Percentiles rank a stretch among this genome's conserved stretches.
Evolutionary conservation across 331 rosid species (phyloP).

Genomic region (Stylosanthes scabra): DNA sequence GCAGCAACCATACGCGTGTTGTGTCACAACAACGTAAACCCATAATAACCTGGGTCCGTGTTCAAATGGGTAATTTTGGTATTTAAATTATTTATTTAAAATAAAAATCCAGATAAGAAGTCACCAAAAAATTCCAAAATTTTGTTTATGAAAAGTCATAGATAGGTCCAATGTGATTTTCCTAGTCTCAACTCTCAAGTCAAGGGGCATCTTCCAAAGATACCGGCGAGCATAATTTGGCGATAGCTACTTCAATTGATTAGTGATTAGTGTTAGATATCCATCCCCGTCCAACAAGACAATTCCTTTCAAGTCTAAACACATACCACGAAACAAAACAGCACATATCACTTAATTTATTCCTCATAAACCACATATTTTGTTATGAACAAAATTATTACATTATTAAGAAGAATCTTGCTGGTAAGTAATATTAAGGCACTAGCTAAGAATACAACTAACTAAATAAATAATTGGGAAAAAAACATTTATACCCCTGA

Average conservation of each 20-base stretch:
- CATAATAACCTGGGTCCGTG: too few species aligned
- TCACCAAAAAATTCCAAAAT: too few species aligned
- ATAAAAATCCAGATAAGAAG: too few species aligned
- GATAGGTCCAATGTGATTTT: not conserved
- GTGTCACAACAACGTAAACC: too few species aligned
- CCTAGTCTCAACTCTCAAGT: not conserved
- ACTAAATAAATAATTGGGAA: too few species aligned
- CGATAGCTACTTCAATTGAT: not conserved
- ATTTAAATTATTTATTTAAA: too few species aligned
- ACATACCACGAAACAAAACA: not conserved
- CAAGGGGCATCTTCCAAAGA: constrained; percentile 28
- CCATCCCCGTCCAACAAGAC: constrained; percentile 9
- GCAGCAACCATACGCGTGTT: too few species aligned
- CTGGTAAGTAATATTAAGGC: too few species aligned
- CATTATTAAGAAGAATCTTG: not conserved
- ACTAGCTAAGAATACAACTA: too few species aligned
- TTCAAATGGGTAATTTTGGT: too few species aligned
- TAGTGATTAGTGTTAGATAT: constrained; percentile 5
- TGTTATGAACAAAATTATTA: not conserved
- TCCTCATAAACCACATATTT: not conserved
- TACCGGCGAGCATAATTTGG: constrained; percentile 13
- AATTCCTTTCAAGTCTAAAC: not conserved
- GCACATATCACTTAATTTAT: not conserved
- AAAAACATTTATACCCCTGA: too few species aligned
- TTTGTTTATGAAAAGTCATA: too few species aligned